These are phyloP conservation scores for Pinus tabuliformis DNA, from an alignment of 75 land plant species.

Conservation along the genomic window DNA sequence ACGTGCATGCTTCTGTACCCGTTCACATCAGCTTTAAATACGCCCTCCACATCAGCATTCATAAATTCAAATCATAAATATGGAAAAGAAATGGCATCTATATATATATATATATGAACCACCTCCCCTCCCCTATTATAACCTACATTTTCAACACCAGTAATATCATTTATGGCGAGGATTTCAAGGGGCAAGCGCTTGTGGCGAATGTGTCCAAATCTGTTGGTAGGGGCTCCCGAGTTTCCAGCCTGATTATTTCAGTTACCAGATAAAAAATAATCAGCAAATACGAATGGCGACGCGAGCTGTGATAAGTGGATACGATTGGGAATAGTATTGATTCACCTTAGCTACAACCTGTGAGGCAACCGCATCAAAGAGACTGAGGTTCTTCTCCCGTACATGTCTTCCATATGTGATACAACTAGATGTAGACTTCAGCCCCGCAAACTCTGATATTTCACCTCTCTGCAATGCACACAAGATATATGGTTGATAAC, in stretches of 20 bases:
- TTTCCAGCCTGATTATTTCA: constrained; percentile 27
- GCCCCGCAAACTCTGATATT: constrained; percentile 45
- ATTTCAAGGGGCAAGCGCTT: no score
- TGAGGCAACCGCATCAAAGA: constrained; percentile 38
- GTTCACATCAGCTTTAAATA: no score
- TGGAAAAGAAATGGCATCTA: no score
- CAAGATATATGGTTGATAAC: no score
- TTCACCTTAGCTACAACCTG: constrained; percentile 49
- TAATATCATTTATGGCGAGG: constrained; percentile 74
- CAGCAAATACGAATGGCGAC: no score
- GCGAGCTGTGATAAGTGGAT: background rate
- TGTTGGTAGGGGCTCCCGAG: constrained; percentile 30
- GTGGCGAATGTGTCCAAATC: no score
- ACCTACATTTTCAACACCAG: constrained; percentile 73
- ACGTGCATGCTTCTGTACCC: no score
- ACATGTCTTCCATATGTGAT: constrained; percentile 21
- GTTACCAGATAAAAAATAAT: no score
- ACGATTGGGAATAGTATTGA: background rate
- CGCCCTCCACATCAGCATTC: no score
- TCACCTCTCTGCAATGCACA: constrained; percentile 41
- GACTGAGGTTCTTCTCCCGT: constrained; percentile 23
- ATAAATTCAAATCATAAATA: no score
- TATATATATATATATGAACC: background rate
- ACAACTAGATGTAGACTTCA: constrained; percentile 19
- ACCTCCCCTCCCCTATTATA: background rate